These are phyloP conservation scores for Globisporangium cylindrosporum DNA, from an alignment of 352 stramenopile genomes.

Conservation along the genomic window DNA sequence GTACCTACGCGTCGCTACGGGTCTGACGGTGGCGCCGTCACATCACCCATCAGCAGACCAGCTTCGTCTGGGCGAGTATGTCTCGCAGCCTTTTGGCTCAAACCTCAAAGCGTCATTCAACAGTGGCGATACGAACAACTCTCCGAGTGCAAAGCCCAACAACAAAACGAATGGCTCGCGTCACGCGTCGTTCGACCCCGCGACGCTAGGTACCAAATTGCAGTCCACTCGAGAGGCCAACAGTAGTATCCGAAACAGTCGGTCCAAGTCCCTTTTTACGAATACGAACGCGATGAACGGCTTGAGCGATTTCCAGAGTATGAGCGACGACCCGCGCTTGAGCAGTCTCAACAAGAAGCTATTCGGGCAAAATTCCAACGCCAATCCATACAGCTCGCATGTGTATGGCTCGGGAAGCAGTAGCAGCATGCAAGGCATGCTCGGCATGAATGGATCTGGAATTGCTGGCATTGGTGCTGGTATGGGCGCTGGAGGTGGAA, in stretches of 20 bases:
- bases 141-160: not conserved
- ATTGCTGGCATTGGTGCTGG: not conserved
- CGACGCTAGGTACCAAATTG: conserved; percentile 16
- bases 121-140: not conserved
- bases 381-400: not conserved
- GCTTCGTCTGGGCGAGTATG: conserved; percentile 23
- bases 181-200: conserved; percentile 24
- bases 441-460: conserved; percentile 2
- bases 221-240: conserved; percentile 6
- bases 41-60: conserved; percentile 17
- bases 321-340: conserved; percentile 9
- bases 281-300: conserved; percentile 1
- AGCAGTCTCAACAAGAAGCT: conserved; percentile 32
- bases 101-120: not conserved
- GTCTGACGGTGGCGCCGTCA: conserved; percentile 5
- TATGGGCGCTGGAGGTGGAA: conserved; percentile 2
- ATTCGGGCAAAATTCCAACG: conserved; percentile 10
- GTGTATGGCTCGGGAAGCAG: conserved; percentile 1
- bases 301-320: not conserved
- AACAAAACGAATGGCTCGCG: not conserved
- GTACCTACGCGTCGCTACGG: conserved; percentile 28
- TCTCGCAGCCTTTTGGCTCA: conserved; percentile 7
- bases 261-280: conserved; percentile 21
- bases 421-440: conserved; percentile 9
- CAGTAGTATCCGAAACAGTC: not conserved